These are phyloP conservation scores for Stephania yunnanensis DNA, from an alignment of 164 flowering plant species.

Conservation along the genomic window DNA sequence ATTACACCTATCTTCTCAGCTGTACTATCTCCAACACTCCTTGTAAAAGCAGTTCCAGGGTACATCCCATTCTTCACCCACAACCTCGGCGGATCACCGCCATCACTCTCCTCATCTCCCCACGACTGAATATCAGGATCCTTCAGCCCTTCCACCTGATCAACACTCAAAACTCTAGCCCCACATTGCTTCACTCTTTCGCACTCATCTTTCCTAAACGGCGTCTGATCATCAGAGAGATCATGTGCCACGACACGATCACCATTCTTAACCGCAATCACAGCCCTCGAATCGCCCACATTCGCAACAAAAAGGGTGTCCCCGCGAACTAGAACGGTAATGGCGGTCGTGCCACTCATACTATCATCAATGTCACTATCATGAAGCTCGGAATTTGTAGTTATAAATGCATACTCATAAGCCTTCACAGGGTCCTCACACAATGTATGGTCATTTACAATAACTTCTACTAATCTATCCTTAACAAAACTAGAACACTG, in stretches of 20 bases:
- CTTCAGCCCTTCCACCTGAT: constrained; percentile 83
- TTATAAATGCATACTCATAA: constrained; percentile 51
- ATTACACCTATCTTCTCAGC: constrained; percentile 91
- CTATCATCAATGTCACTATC: constrained; percentile 77
- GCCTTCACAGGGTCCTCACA: constrained; percentile 73
- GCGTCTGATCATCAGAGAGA: constrained; percentile 84
- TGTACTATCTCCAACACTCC: constrained; percentile 80
- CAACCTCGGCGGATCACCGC: constrained; percentile 90
- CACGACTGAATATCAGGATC: constrained; percentile 77
- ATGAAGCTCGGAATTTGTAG: constrained; percentile 60
- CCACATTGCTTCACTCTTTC: constrained; percentile 88
- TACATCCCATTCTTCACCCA: constrained; percentile 88
- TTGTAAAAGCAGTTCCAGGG: constrained; percentile 94
- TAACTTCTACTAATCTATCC: constrained; percentile 59
- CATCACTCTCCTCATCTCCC: constrained; percentile 84
- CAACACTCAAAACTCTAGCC: constrained; percentile 84
- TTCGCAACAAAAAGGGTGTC: constrained; percentile 72
- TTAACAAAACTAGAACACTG: constrained; percentile 78
- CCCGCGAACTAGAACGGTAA: constrained; percentile 74
- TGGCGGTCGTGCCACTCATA: constrained; percentile 97
- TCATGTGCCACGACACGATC: constrained; percentile 52
- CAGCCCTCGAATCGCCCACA: constrained; percentile 97
- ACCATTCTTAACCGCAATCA: constrained; percentile 61
- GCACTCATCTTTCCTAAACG: constrained; percentile 80
- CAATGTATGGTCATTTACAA: constrained; percentile 48